Evolutionary conservation across 1,284 basidiomycete species (phyloP).

Genomic region (Kwoniella shivajii): DNA sequence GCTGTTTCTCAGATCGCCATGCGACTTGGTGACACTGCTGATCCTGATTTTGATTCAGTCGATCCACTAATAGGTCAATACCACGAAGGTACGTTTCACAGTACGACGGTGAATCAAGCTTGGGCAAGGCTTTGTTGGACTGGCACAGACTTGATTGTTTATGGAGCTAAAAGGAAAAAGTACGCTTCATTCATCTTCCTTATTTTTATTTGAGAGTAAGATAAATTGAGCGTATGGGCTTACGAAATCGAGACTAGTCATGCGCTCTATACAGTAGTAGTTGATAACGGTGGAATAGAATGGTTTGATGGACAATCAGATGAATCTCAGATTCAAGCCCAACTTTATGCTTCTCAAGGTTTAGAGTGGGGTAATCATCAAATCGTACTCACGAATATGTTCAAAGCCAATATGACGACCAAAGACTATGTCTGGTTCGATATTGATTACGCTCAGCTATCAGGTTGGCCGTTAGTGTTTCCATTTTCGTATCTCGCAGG

Average conservation of each 20-base stretch:
- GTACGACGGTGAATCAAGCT: slow-evolving; percentile 9
- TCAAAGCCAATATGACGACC: slow-evolving; percentile 2
- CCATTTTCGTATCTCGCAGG: neutral
- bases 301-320: slow-evolving; percentile 10
- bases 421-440: slow-evolving; percentile 16
- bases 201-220: neutral
- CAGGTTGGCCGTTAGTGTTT: slow-evolving; percentile 17
- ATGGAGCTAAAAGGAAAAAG: slow-evolving; percentile 21
- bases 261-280: slow-evolving; percentile 13
- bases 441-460: slow-evolving; percentile 16
- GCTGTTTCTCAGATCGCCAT: too few relatives aligned
- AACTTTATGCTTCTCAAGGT: slow-evolving; percentile 4
- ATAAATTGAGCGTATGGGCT: neutral
- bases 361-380: slow-evolving; percentile 16
- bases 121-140: slow-evolving; percentile 20
- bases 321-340: slow-evolving; percentile 8
- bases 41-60: slow-evolving; percentile 6
- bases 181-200: slow-evolving; percentile 3
- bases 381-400: slow-evolving; percentile 16
- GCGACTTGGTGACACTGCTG: too few relatives aligned
- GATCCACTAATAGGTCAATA: slow-evolving; percentile 12
- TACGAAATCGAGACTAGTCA: slow-evolving; percentile 10
- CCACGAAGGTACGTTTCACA: slow-evolving; percentile 14
- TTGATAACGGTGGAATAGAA: slow-evolving; percentile 17
- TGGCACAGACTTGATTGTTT: slow-evolving; percentile 17